Evolutionary conservation across 139 green algal genomes (phyloP).

Genomic region (Trebouxia sp.): DNA sequence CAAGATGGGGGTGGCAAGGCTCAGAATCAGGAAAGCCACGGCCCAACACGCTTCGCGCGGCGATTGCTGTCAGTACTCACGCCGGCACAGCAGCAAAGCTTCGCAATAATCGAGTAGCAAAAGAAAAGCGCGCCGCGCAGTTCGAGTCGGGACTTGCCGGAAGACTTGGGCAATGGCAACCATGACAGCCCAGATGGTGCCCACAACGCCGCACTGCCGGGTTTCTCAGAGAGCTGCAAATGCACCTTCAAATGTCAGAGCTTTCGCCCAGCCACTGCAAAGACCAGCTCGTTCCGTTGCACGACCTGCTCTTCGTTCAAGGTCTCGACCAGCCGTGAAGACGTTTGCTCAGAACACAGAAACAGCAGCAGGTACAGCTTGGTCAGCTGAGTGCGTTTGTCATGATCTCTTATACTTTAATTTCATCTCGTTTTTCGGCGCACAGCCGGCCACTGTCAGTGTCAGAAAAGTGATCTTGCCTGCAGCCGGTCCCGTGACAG

Average conservation of each 20-base stretch:
- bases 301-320: constrained; percentile 3
- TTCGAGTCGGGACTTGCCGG: no score
- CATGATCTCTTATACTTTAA: background rate
- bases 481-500: constrained; percentile 76
- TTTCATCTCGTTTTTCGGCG: no score
- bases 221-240: background rate
- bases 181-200: constrained; percentile 13
- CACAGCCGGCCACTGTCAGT: no score
- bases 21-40: constrained; percentile 25
- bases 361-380: constrained; percentile 11
- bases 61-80: no score
- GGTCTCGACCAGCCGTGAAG: constrained; percentile 3
- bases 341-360: constrained; percentile 23
- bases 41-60: constrained; percentile 6
- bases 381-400: background rate
- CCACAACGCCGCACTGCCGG: background rate
- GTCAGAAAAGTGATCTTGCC: background rate
- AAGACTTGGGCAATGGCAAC: constrained; percentile 8
- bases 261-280: background rate
- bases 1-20: constrained; percentile 20
- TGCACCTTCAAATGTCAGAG: background rate
- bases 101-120: no score
- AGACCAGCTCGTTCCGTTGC: background rate
- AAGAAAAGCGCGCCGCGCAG: no score
- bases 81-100: no score